phyloP scores from a whole-genome alignment of 1,284 basidiomycete species.

The Austropuccinia psidii region DNA sequence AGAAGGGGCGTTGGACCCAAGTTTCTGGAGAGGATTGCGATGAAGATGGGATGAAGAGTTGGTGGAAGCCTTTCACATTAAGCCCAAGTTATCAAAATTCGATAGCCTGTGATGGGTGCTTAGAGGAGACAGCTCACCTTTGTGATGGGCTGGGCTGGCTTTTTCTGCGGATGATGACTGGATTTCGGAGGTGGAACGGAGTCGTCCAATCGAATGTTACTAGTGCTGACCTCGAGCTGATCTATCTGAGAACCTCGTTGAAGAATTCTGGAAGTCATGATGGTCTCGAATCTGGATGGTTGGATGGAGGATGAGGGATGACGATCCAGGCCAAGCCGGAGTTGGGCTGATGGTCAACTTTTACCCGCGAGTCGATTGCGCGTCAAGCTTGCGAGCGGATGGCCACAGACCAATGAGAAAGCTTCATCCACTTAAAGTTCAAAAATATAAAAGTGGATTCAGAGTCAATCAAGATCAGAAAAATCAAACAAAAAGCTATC shows the following conservation, averaged over 20 bases:
- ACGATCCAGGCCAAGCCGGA: too few relatives aligned
- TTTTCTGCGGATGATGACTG: slow-evolving; percentile 4
- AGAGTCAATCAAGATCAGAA: too few relatives aligned
- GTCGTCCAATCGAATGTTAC: slow-evolving; percentile 24
- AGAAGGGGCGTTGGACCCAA: slow-evolving; percentile 8
- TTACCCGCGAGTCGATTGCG: too few relatives aligned
- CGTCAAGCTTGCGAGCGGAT: too few relatives aligned
- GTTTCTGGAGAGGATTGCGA: slow-evolving; percentile 13
- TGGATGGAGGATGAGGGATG: too few relatives aligned
- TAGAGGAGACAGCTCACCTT: background rate
- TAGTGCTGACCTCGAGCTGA: slow-evolving; percentile 26
- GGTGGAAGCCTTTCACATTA: background rate
- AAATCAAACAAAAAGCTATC: too few relatives aligned
- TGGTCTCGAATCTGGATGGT: too few relatives aligned
- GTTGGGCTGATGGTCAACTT: too few relatives aligned
- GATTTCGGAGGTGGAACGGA: background rate
- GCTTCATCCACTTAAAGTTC: too few relatives aligned
- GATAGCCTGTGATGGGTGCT: background rate
- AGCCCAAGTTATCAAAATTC: background rate
- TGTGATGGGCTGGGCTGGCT: background rate
- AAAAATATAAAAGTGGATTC: too few relatives aligned
- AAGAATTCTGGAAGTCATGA: slow-evolving; percentile 26
- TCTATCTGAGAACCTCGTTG: slow-evolving; percentile 32
- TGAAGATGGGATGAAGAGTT: background rate
- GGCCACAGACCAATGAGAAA: too few relatives aligned